These are phyloP conservation scores for Leccinum boreale DNA, from an alignment of 768 basidiomycete genomes.

Conservation along the genomic window DNA sequence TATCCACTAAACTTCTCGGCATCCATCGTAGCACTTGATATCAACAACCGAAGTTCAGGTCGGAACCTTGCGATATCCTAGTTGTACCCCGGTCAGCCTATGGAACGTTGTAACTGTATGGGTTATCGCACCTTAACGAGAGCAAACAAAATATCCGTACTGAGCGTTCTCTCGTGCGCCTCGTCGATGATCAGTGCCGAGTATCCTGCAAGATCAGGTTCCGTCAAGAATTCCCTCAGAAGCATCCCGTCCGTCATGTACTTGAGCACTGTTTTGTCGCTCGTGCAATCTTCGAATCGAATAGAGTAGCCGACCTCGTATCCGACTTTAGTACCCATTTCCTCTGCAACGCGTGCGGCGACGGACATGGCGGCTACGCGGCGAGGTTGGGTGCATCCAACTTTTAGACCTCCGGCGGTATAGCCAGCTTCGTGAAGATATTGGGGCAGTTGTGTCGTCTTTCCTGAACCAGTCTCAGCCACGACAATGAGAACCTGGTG, in stretches of 20 bases:
- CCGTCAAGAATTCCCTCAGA: slow-evolving; percentile 93
- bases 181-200: slow-evolving; percentile 97
- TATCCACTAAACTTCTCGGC: slow-evolving; percentile 98
- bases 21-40: slow-evolving; percentile 96
- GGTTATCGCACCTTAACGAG: slow-evolving; percentile 85
- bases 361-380: slow-evolving; percentile 99
- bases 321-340: slow-evolving; percentile 96
- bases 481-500: slow-evolving; percentile 97
- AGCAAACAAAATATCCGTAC: slow-evolving; percentile 98
- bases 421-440: slow-evolving; percentile 98
- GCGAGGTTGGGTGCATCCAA: slow-evolving; percentile 92
- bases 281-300: slow-evolving; percentile 98
- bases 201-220: slow-evolving; percentile 94
- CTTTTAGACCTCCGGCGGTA: slow-evolving; percentile 79
- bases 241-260: slow-evolving; percentile 99
- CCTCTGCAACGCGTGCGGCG: slow-evolving; percentile 97
- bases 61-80: slow-evolving; percentile 96
- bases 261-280: slow-evolving; percentile 97
- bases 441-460: slow-evolving; percentile 97
- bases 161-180: slow-evolving; percentile 95
- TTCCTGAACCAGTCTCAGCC: slow-evolving; percentile 98
- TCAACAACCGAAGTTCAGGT: slow-evolving; percentile 88
- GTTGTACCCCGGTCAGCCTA: slow-evolving; percentile 21
- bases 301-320: slow-evolving; percentile 99
- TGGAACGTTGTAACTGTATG: slow-evolving; percentile 4